Base-by-base conservation (phyloP, 164 flowering plant genomes). In the Nymphaea thermarum region DNA sequence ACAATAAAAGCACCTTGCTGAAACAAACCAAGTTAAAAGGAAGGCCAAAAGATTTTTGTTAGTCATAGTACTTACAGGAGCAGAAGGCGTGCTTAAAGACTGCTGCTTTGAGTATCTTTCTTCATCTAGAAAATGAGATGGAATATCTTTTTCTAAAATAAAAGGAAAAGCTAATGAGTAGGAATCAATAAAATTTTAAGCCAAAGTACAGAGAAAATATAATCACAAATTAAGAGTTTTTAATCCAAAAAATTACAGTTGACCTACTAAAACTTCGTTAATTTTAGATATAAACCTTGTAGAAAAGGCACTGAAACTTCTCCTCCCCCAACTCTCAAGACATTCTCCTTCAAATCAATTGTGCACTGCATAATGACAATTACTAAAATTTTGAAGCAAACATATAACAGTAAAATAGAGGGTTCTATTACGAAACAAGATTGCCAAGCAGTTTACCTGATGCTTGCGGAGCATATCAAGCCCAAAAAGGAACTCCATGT, bases 401-500 rank as follows among this genome's bases (percentile, higher is more conserved):
- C 42, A 3, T 41, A 16, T 47, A 36, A 64, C 3, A 47, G 45
- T n/a, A 60, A 4, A 44, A 44, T 2, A 62, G 2, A 42, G 36
- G 36, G 36, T 64, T 43, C 6, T 43, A 25, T 3, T 41, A 36
- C 43, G 65, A 62, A 68, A 61, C 64, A 61, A 66, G 53, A 42
- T 65, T 43, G 44, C 43, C 45, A 57, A 68, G 44, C 8, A 65
- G 42, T 16, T 53, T 79, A 94, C 98, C 93, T 94, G 99, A 78
- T 94, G 97, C 75, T 91, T 94, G 41, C 96, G 88, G 11, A 91
- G 96, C 97, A 94, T 94, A 76, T 94, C 97, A 72, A 94, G 81
- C 63, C 99, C 99, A 81, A 94, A 94, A 70, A 91, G 96, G 72
- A 94, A 94, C 68, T 91, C 99, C 93, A 94, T 94, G 71, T 94